Evolutionary conservation across 73 alveolate species (phyloP), one percentile per base, ranked within the genome.

Genomic region (Paraurostyla sp.): DNA sequence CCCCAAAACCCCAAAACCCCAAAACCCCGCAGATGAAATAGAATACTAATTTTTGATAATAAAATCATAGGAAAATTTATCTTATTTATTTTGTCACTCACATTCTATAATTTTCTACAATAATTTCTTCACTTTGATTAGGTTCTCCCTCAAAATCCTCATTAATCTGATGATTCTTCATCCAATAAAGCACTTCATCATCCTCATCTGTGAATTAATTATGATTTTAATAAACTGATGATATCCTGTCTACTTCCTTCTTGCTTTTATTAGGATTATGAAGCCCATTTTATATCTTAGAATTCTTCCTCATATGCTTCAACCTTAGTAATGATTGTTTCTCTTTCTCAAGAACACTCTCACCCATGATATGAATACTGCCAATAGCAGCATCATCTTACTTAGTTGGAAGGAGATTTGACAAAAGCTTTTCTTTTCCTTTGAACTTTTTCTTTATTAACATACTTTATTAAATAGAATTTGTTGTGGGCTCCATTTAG

Each of bases 341-440:
- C 32, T 60, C 78, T 32, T 30, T 30, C 78, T 60, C 78, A 4
- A 60, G 25, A 60, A 60, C 78, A 60, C 25, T 60, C 25, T 60
- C 9, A 3, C 78, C 78, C 4, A 27, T 27, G 25, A 60, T 25
- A 9, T 6, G n/a, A 16, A 60, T 9, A 25, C 50, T 6, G 4
- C 32, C 22, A 4, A 60, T 30, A 9, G 22, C 9, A 29, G 9
- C 49, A 27, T 32, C 50, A 27, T 16, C 22, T 33, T 60, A 27
- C 6, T 60, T 30, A 60, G 78, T 60, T 9, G 78, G 78, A 27
- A 60, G 16, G 3, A 60, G 7, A 3, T 60, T 2, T 9, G 22
- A 7, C 13, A 60, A 33, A 3, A 9, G 9, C 32, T 60, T 60
- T 3, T 60, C 52, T 60, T 25, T 33, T 15, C 22, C 22, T 15